Conservation (phyloP, 1,284 basidiomycete species). For the Pyrrhoderma lamaoense region DNA sequence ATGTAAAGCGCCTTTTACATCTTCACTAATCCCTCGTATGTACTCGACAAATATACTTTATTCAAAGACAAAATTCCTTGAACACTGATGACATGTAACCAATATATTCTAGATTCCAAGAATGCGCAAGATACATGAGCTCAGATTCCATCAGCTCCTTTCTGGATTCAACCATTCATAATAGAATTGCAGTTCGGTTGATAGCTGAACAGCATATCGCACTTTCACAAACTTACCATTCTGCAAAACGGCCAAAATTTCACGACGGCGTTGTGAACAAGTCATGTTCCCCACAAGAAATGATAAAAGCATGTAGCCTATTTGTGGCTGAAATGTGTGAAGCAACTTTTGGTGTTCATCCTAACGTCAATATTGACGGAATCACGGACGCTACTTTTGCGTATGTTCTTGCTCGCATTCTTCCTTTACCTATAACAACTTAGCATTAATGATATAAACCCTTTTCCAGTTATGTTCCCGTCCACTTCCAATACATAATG, state of each 20-base stretch:
- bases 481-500: conserved; percentile 85
- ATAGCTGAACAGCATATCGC: conserved; percentile 92
- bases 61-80: no score
- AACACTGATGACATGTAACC: no score
- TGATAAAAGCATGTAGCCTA: conserved; percentile 71
- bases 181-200: conserved; percentile 80
- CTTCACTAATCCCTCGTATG: no score
- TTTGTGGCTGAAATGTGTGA: conserved; percentile 82
- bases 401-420: conserved; percentile 37
- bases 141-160: conserved; percentile 71
- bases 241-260: conserved; percentile 27
- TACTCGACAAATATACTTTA: no score
- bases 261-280: conserved; percentile 65
- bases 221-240: conserved; percentile 55
- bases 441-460: no score
- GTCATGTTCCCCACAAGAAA: conserved; percentile 57
- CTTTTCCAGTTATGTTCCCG: conserved; percentile 66
- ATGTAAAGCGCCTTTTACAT: conserved; percentile 22
- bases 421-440: not conserved
- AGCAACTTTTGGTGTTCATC: conserved; percentile 74
- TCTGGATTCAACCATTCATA: conserved; percentile 79
- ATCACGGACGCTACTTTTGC: conserved; percentile 64
- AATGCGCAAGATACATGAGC: conserved; percentile 79
- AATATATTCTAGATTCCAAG: conserved; percentile 60
- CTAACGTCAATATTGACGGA: conserved; percentile 63